Evolutionary conservation across 139 green algal genomes (phyloP), one percentile per base, ranked within the genome.

Genomic region (Mesotaenium endlicherianum): DNA sequence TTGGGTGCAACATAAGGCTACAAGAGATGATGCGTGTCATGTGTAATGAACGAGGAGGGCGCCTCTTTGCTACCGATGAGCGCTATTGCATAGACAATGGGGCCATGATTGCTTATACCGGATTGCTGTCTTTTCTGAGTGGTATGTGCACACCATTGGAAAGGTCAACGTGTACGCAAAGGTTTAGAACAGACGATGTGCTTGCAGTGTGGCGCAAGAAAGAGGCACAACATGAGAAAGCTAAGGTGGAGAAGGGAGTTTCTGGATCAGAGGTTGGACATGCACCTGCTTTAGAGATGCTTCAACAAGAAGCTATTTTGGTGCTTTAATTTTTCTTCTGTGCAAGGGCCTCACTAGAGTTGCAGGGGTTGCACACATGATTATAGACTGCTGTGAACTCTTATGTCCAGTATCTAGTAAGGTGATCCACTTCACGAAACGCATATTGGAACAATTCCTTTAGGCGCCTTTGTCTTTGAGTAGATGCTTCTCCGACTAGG

Each of bases 61-160:
- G 77, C 59, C 81, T 94, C 50, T 93, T 92, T 70, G 88, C 90
- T 2, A 94, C 89, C 26, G 92, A 95, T 57, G 92, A 95, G 17
- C 53, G 84, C 1, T 98, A 97, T 85, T 98, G 94, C 85, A 93
- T 98, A 49, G 94, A 98, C 91, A 98, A 98, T 75, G 94, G 94
- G 55, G 94, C 94, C 43, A 98, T 98, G 94, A 97, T 98, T 82
- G 94, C 94, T 5, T 97, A 94, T 92, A 92, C 94, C 26, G 94
- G 94, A 1, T 59, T 97, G 67, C 86, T 96, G 40, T 90, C 92
- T 4, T 92, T 94, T 49, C 77, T 90, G 47, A 70, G 86, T 44
- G 92, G 89, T 3, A 78, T 89, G n/a, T 60, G 36, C 17, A 69
- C 53, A 3, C 81, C 89, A 1, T 45, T 97, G 17, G 60, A 83